phyloP scores from a whole-genome alignment of 2,329 filamentous ascomycete genomes.

The Pseudopithomyces chartarum region DNA sequence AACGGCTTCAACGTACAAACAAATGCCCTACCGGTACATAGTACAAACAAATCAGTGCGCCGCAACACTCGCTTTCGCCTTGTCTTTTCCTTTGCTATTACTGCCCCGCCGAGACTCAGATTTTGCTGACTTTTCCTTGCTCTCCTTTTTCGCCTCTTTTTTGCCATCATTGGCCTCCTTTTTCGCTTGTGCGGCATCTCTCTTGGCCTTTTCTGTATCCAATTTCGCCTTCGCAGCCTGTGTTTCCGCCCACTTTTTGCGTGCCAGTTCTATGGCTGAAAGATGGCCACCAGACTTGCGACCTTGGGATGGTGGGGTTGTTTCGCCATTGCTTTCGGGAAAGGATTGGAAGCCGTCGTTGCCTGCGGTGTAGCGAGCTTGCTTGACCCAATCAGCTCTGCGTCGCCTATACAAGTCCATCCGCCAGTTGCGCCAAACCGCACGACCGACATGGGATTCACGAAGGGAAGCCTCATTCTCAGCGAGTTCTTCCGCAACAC shows the following conservation, averaged over 20 bases:
- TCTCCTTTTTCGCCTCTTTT: constrained; percentile 12
- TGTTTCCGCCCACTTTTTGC: constrained; percentile 59
- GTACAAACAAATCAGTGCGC: constrained; percentile 6
- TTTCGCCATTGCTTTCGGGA: constrained; percentile 47
- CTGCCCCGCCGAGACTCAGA: constrained; percentile 10
- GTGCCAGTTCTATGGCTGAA: constrained; percentile 59
- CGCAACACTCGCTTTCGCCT: constrained; percentile 26
- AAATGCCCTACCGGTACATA: neutral
- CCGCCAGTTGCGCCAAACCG: constrained; percentile 75
- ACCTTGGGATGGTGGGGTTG: constrained; percentile 19
- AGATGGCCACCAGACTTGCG: constrained; percentile 34
- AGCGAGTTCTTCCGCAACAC: constrained; percentile 67
- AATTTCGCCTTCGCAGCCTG: constrained; percentile 42
- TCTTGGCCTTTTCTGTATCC: constrained; percentile 15
- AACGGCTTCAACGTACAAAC: constrained; percentile 5
- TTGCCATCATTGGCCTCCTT: constrained; percentile 30
- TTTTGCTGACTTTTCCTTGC: constrained; percentile 1
- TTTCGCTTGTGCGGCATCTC: constrained; percentile 34
- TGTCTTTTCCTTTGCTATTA: constrained; percentile 30
- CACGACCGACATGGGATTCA: constrained; percentile 68
- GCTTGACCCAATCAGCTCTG: constrained; percentile 66
- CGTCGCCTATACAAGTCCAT: constrained; percentile 73
- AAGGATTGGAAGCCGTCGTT: constrained; percentile 58
- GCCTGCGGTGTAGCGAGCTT: constrained; percentile 59
- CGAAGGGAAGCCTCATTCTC: constrained; percentile 64